Conservation (phyloP, 1,284 basidiomycete species). For the Omphalotus olearius region DNA sequence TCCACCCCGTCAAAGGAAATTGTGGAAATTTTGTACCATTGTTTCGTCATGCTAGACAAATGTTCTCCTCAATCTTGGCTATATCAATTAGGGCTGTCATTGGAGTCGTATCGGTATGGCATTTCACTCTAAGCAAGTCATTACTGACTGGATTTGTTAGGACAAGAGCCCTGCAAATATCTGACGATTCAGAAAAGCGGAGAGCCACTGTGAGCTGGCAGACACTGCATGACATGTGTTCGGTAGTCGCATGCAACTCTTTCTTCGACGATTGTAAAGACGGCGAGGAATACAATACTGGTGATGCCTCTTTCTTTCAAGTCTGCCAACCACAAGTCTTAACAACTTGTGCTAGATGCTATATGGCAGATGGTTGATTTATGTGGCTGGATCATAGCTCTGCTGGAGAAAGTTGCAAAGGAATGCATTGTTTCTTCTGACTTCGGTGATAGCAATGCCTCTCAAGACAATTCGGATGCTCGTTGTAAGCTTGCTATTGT, state of each 20-base stretch:
- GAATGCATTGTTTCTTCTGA: constrained; percentile 50
- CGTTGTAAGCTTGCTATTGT: constrained; percentile 18
- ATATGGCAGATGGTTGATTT: constrained; percentile 66
- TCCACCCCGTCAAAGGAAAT: constrained; percentile 34
- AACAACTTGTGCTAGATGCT: constrained; percentile 40
- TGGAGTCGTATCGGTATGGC: constrained; percentile 54
- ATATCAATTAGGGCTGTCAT: constrained; percentile 46
- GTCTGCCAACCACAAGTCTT: background rate
- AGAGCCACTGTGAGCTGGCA: constrained; percentile 44
- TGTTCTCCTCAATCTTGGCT: constrained; percentile 32
- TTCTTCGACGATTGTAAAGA: constrained; percentile 67
- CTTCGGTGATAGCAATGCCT: constrained; percentile 17
- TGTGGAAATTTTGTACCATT: constrained; percentile 38
- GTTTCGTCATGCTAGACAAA: constrained; percentile 38
- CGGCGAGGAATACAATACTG: constrained; percentile 53
- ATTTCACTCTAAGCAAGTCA: constrained; percentile 6
- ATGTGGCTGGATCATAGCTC: constrained; percentile 53
- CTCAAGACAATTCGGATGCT: constrained; percentile 17
- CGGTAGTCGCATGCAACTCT: constrained; percentile 49
- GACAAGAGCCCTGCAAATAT: constrained; percentile 28
- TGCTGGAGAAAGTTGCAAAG: constrained; percentile 60
- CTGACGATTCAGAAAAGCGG: constrained; percentile 33
- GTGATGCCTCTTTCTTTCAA: constrained; percentile 1
- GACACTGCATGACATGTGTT: constrained; percentile 59
- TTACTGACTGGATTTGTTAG: constrained; percentile 22